Base-by-base conservation (phyloP, 495 filamentous ascomycete species). In the Hypoxylon perforatum region DNA sequence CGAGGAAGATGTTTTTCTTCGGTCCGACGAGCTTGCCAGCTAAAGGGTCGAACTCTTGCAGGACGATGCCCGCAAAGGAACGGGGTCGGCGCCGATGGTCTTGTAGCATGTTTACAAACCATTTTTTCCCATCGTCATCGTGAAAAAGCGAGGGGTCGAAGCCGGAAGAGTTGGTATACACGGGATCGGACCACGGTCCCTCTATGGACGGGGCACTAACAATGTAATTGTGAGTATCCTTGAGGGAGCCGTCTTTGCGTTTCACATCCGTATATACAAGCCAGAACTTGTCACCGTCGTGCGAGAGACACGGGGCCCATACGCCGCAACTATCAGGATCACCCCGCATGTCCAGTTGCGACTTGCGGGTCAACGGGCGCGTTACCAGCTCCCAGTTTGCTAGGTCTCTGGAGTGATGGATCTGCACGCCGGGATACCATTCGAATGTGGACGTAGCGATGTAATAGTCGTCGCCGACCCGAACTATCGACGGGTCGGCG, bases 361-460 rank as follows among this genome's bases (percentile, higher is more conserved):
- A 81, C 35, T 81, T 80, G 54, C 86, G 82, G 33, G 69, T 88
- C 47, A 90, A 71, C n/a, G 84, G 88, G 59, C 88, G 85, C 1
- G 78, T 80, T 30, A 86, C 80, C 21, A 88, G 76, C 19, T 80
- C 73, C 87, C 87, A 89, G 76, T 86, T 87, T 38, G 80, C 81
- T 7, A 87, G 76, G 54, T 87, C 84, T 17, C 67, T 80, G 23
- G 84, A 86, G 61, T 86, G 82, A 69, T 87, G 80, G 47, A 90
- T 87, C 57, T 84, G 85, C 7, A 85, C 78, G 12, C 85, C 86
- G 0, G 87, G 87, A 51, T 80, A 88, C 80, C 82, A 88, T 66
- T 89, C 86, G 51, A 89, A 88, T 1, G 85, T 86, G 18, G 86
- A 88, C 1, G 85, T 87, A 33, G 84, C 85, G 56, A 89, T 83